phyloP scores from a whole-genome alignment of 768 basidiomycete species.

The Coprinopsis marcescibilis region DNA sequence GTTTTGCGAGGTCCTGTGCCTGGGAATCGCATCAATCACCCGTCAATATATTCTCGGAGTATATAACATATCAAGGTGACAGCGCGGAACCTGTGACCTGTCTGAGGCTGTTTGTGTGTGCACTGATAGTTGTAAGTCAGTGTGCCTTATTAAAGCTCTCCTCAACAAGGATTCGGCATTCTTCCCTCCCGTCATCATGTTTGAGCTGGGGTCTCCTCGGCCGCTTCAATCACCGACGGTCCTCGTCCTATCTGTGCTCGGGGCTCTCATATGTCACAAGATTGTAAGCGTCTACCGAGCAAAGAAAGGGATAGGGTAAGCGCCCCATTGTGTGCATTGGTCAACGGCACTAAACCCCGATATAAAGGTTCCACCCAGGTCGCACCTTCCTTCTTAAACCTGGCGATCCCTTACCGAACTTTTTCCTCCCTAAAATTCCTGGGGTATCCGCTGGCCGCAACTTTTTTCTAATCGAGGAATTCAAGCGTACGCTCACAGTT shows the following conservation, averaged over 20 bases:
- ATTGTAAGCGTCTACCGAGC: background rate
- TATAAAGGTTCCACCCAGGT: constrained; percentile 1
- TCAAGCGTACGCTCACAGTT: constrained; percentile 24
- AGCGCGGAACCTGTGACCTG: no score
- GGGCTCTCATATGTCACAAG: background rate
- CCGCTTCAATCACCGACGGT: background rate
- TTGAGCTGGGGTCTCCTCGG: background rate
- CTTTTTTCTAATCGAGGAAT: constrained; percentile 23
- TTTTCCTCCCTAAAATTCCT: constrained; percentile 7
- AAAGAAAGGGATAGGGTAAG: background rate
- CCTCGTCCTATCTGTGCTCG: background rate
- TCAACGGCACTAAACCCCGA: no score
- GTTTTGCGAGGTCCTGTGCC: no score
- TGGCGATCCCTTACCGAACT: background rate
- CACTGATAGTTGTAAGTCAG: no score
- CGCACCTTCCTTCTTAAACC: constrained; percentile 1
- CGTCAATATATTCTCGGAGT: no score
- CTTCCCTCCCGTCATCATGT: background rate
- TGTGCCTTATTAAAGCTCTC: no score
- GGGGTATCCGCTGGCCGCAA: constrained; percentile 20
- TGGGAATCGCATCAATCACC: no score
- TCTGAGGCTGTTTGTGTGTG: no score
- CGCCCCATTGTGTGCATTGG: no score
- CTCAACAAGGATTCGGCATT: background rate
- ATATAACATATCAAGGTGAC: no score